Base-by-base conservation (phyloP, 768 basidiomycete genomes). In the Rickenella mellea region DNA sequence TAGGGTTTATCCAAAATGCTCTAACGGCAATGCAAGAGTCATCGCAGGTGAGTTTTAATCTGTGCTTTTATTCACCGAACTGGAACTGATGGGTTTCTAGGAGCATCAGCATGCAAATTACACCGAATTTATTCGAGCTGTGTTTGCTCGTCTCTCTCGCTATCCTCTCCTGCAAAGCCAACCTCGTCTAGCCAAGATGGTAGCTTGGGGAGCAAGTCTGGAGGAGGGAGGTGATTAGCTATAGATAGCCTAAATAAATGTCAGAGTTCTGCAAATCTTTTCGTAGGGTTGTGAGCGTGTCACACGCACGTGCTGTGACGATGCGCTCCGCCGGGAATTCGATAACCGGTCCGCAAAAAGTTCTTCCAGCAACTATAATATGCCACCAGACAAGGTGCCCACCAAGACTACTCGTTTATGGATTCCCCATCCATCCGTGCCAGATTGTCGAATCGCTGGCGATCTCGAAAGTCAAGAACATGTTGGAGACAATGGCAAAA, bases 381-480 rank as follows among this genome's bases (percentile, higher is more conserved):
- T n/a, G n/a, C n/a, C n/a, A n/a, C 35, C 35, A 37, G 35, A 43
- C 19, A 49, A 26, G 48, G 28, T 35, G 27, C 49, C 40, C 41
- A 63, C 51, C 33, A 54, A 42, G 39, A 71, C 76, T 15, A 76
- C 69, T 14, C 79, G 73, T 54, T 48, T 78, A 29, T 57, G 51
- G 31, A 74, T 81, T 45, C 71, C 74, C 30, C 77, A 80, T 48
- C 59, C 65, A 11, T 51, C 51, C 10, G 68, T 69, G n/a, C 56
- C 62, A 20, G 46, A 58, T 30, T 64, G 69, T 48, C 57, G 61
- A 26, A 65, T 83, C 15, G 70, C 69, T 28, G 83, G 83, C 9
- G 57, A 78, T 14, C 56, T 86, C 35, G 80, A 84, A 57, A 83
- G 80, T 51, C 51, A 78, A 15, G 64, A 63, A 28, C 67, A 76